phyloP scores from a whole-genome alignment of 768 basidiomycete species.

The Leccinum boreale region DNA sequence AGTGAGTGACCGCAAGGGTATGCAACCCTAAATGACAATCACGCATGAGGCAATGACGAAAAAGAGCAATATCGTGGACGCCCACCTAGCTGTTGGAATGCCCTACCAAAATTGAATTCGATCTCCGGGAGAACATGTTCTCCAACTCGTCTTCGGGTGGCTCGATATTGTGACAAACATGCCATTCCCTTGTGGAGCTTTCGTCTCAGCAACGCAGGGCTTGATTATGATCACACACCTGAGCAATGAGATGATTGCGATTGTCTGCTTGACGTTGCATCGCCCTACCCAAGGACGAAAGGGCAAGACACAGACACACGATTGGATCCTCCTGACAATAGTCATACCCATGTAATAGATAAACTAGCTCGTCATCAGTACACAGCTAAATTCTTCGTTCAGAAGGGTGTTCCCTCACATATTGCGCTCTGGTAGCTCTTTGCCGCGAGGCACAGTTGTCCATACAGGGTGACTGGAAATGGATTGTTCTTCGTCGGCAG shows the following conservation, averaged over 20 bases:
- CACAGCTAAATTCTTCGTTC: background rate
- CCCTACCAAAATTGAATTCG: slow-evolving; percentile 89
- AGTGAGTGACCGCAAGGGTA: slow-evolving; percentile 81
- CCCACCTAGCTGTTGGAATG: slow-evolving; percentile 90
- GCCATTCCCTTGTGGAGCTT: slow-evolving; percentile 65
- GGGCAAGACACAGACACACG: slow-evolving; percentile 77
- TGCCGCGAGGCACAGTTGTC: slow-evolving; percentile 77
- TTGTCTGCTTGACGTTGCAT: slow-evolving; percentile 95
- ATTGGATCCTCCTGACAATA: slow-evolving; percentile 81
- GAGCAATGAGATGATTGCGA: slow-evolving; percentile 80
- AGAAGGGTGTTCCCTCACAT: slow-evolving; percentile 49
- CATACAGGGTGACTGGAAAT: slow-evolving; percentile 69
- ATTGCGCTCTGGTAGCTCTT: slow-evolving; percentile 90
- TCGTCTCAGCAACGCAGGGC: background rate
- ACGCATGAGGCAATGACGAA: background rate
- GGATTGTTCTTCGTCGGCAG: slow-evolving; percentile 73
- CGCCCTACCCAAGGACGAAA: slow-evolving; percentile 83
- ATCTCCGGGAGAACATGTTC: slow-evolving; percentile 60
- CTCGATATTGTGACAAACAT: slow-evolving; percentile 78
- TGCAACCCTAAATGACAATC: slow-evolving; percentile 55
- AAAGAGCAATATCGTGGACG: background rate
- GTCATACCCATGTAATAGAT: slow-evolving; percentile 86
- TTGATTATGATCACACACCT: slow-evolving; percentile 37
- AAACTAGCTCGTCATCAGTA: slow-evolving; percentile 49
- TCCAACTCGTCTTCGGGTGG: slow-evolving; percentile 45